Conservation (phyloP, 2,329 filamentous ascomycete genomes). For the Botrytis porri region DNA sequence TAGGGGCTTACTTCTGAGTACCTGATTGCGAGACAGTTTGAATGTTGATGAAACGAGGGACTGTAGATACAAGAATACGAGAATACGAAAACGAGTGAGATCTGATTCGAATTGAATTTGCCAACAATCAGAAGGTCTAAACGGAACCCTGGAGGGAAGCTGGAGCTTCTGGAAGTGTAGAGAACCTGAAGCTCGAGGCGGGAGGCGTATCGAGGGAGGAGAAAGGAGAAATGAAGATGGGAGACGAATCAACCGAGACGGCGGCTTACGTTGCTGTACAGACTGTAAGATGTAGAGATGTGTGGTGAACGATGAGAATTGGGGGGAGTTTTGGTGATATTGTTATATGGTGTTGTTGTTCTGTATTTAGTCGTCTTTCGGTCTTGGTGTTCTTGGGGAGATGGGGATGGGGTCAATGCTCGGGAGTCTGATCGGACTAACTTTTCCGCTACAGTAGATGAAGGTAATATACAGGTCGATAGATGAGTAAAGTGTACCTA, state of each 20-base stretch:
- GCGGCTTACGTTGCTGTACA: background rate
- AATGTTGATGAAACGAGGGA: background rate
- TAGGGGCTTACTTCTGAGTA: constrained; percentile 8
- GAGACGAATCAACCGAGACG: background rate
- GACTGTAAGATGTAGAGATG: background rate
- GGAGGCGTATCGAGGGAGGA: background rate
- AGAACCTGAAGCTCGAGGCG: background rate
- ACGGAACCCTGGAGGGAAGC: background rate
- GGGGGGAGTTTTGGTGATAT: background rate
- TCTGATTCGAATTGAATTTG: background rate
- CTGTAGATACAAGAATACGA: constrained; percentile 2
- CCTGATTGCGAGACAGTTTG: background rate
- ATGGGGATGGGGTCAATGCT: background rate
- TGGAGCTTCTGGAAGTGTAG: background rate
- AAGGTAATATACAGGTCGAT: background rate
- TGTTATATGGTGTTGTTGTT: constrained; percentile 14
- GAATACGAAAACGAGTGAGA: background rate
- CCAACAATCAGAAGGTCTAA: background rate
- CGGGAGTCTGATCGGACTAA: background rate
- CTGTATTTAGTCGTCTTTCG: constrained; percentile 3
- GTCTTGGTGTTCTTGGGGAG: background rate
- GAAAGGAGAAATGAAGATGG: background rate
- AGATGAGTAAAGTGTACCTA: background rate
- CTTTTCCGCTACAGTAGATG: background rate
- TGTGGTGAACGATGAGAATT: background rate